Conservation (phyloP, 768 basidiomycete species). For the Erythrobasidium yunnanense region DNA sequence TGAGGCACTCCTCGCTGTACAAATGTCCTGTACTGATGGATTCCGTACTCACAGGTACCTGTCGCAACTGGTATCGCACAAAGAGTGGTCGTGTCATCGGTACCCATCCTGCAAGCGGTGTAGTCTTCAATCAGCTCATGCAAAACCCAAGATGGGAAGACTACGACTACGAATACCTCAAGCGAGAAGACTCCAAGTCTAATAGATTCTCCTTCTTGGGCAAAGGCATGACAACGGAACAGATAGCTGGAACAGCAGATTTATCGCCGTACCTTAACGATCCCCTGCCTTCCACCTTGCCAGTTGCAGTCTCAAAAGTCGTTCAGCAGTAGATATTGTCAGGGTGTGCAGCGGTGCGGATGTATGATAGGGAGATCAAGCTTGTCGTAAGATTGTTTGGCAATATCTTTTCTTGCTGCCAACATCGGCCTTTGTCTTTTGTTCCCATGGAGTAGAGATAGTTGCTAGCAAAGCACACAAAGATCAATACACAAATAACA, state of each 20-base stretch:
- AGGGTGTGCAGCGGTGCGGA: no score
- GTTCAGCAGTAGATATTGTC: no score
- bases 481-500: no score
- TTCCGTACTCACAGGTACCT: neutral
- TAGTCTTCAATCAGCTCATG: slow-evolving; percentile 12
- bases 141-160: slow-evolving; percentile 23
- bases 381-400: no score
- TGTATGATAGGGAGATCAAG: no score
- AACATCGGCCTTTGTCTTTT: no score
- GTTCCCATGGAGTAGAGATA: no score
- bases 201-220: slow-evolving; percentile 18
- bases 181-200: slow-evolving; percentile 4
- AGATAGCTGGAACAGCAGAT: neutral
- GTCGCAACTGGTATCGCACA: slow-evolving; percentile 22
- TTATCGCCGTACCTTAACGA: neutral
- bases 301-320: no score
- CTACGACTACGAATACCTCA: slow-evolving; percentile 9
- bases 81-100: slow-evolving; percentile 6
- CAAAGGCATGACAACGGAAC: neutral
- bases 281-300: neutral
- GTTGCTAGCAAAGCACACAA: no score
- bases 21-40: neutral
- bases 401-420: no score
- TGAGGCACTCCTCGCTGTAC: neutral
- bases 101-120: slow-evolving; percentile 5